A percentile compares a stretch with the other conserved stretches of the same genome.
Conservation (phyloP, 1,139 yeast genomes). For the Suhomyces anneliseae region DNA sequence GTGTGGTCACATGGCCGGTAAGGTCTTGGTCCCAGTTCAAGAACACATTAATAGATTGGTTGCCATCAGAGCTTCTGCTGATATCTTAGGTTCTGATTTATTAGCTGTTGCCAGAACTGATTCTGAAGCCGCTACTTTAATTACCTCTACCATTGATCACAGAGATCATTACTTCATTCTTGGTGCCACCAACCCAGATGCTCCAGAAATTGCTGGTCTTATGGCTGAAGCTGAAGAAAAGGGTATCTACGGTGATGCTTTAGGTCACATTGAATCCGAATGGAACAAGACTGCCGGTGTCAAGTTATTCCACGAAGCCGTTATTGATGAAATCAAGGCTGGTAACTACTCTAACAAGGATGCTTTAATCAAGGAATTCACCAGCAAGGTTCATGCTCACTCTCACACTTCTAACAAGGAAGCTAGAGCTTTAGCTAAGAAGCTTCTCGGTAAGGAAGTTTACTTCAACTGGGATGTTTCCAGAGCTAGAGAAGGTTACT, state of each 20-base stretch:
- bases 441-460: conserved; percentile 77
- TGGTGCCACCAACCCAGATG: conserved; percentile 86
- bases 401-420: conserved; percentile 75
- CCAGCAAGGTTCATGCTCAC: conserved; percentile 69
- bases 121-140: conserved; percentile 93
- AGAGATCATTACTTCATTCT: conserved; percentile 91
- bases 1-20: conserved; percentile 99
- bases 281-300: conserved; percentile 86
- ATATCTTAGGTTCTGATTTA: conserved; percentile 83
- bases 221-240: conserved; percentile 78
- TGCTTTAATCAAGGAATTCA: conserved; percentile 64
- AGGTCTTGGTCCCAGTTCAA: conserved; percentile 95
- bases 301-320: conserved; percentile 90
- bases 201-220: conserved; percentile 71
- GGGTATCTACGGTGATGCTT: conserved; percentile 71
- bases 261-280: conserved; percentile 73
- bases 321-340: conserved; percentile 73
- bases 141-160: conserved; percentile 90
- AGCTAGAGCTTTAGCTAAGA: conserved; percentile 75
- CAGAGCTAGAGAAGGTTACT: conserved; percentile 96
- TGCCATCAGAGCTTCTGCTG: conserved; percentile 95
- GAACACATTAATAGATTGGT: conserved; percentile 94
- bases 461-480: conserved; percentile 96
- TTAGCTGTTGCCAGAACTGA: conserved; percentile 93
- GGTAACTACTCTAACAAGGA: conserved; percentile 64